A percentile compares a stretch with the other conserved stretches of the same genome.
These are phyloP conservation scores for Amaranthus tricolor DNA, from an alignment of 179 eudicot genomes.

Conservation along the genomic window DNA sequence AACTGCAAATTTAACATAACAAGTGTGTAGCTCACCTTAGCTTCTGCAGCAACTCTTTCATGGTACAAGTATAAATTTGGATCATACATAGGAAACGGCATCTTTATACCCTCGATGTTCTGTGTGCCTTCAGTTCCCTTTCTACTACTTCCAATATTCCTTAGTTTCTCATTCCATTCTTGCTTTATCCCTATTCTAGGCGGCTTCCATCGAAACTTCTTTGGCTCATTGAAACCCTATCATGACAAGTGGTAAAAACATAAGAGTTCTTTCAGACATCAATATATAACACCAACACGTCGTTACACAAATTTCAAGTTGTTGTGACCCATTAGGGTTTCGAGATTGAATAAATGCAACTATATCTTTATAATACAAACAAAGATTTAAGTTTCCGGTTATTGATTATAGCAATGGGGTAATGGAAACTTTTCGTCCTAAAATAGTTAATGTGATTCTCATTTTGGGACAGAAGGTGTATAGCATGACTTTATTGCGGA, in stretches of 20 bases:
- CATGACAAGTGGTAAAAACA: constrained; percentile 6
- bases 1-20: background rate
- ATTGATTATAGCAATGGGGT: too few species aligned
- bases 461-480: too few species aligned
- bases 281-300: too few species aligned
- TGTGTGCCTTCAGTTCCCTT: constrained; percentile 53
- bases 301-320: too few species aligned
- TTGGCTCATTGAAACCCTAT: constrained; percentile 49
- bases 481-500: too few species aligned
- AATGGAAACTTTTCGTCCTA: too few species aligned
- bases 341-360: too few species aligned
- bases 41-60: constrained; percentile 40
- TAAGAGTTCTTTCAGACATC: background rate
- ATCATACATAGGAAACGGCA: constrained; percentile 65
- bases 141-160: constrained; percentile 60
- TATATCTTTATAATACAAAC: too few species aligned
- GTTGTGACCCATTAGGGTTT: too few species aligned
- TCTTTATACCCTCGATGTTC: constrained; percentile 55
- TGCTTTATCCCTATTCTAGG: constrained; percentile 67
- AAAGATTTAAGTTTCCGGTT: too few species aligned
- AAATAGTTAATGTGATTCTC: too few species aligned
- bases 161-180: constrained; percentile 84
- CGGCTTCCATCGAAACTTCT: constrained; percentile 48
- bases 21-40: constrained; percentile 40
- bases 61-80: constrained; percentile 52